phyloP scores from a whole-genome alignment of 108 stramenopile species.

The Conticribra weissflogii region DNA sequence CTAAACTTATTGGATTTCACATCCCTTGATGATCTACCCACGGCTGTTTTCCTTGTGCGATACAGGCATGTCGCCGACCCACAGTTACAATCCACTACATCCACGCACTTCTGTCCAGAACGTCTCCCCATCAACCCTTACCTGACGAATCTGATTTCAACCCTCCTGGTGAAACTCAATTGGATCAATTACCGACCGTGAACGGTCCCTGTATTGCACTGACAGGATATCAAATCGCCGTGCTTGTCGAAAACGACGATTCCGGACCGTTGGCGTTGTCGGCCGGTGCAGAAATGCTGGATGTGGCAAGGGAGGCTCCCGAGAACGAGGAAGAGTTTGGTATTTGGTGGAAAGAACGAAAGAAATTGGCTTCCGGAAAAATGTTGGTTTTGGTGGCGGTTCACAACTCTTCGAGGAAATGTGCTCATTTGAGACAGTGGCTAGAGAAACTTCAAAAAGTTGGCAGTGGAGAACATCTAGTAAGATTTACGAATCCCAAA shows the following conservation, averaged over 20 bases:
- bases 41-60: too few relatives aligned
- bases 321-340: conserved; percentile 16
- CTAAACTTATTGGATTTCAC: too few relatives aligned
- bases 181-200: conserved; percentile 7
- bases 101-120: conserved; percentile 31
- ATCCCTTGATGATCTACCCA: too few relatives aligned
- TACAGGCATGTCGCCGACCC: conserved; percentile 31
- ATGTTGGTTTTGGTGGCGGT: conserved; percentile 42
- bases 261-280: conserved; percentile 39
- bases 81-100: conserved; percentile 40
- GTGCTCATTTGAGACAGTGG: conserved; percentile 7
- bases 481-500: conserved; percentile 47
- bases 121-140: conserved; percentile 12
- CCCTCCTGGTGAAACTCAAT: conserved; percentile 23
- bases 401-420: conserved; percentile 29
- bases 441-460: too few relatives aligned
- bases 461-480: background rate
- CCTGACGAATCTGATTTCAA: conserved; percentile 44
- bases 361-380: conserved; percentile 9
- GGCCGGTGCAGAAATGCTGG: conserved; percentile 43
- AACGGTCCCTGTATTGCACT: conserved; percentile 24
- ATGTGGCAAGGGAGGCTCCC: conserved; percentile 25
- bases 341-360: conserved; percentile 39
- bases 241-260: conserved; percentile 49
- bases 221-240: conserved; percentile 37